Evolutionary conservation across 805 yeast species (phyloP), one percentile per base, ranked within the genome.

Genomic region (Wickerhamiella alocasiicola): DNA sequence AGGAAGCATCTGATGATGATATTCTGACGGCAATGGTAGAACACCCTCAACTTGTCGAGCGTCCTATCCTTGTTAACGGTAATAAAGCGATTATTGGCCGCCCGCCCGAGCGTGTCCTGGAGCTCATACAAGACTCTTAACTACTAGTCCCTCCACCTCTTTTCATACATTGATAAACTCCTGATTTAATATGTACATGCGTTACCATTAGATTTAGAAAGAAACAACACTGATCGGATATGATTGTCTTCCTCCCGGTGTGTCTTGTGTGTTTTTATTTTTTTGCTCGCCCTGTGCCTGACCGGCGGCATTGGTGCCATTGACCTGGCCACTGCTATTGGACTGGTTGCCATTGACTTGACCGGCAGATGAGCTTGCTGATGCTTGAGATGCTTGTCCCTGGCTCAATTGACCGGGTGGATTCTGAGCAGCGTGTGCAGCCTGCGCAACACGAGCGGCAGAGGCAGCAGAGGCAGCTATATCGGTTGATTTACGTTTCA

Each of bases 221-320:
- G 38, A 34, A 12, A 34, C 30, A 9, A 34, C 38, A 13, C 38
- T 34, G 12, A 34, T 34, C 9, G 38, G 38, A 30, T 34, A 34
- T n/a, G 16, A n/a, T 24, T 34, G 38, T 3, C 38, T 19, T 12
- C 30, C 23, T 3, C 20, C 20, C 4, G 38, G 19, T 17, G n/a
- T 34, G 21, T 25, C 16, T 20, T 30, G 7, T 21, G n/a, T 18
- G 6, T 9, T 15, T 19, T 33, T 27, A n/a, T 21, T 7, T 25
- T 24, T 20, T 5, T 25, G 6, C 12, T 16, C 15, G 30, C 26
- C 12, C 30, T 16, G 29, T 25, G 28, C 7, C 9, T 23, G 19
- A 16, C n/a, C n/a, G n/a, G n/a, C n/a, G n/a, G n/a, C n/a, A n/a
- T n/a, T n/a, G n/a, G n/a, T n/a, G n/a, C n/a, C n/a, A n/a, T n/a